Evolutionary conservation across 768 basidiomycete species (phyloP).

Genomic region (Lyophyllum decastes): DNA sequence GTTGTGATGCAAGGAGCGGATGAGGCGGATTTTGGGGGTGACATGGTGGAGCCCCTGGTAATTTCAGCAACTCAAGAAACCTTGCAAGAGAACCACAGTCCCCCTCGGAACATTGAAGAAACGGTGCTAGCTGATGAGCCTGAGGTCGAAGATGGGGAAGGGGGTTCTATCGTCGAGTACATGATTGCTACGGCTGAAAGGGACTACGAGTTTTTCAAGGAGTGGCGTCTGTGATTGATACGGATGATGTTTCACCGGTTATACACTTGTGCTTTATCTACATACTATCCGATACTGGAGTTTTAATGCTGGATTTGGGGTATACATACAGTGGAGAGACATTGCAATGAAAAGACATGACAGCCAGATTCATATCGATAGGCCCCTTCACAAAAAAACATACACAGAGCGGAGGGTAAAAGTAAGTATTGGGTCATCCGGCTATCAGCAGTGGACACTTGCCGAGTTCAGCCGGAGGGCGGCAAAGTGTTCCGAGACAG

Average conservation of each 20-base stretch:
- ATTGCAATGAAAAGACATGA: neutral
- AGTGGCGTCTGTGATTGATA: slow-evolving; percentile 60
- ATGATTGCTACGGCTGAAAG: slow-evolving; percentile 70
- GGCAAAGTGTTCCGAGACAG: no score
- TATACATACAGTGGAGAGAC: neutral
- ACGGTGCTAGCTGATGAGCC: slow-evolving; percentile 35
- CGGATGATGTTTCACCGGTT: neutral
- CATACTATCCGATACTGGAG: slow-evolving; percentile 1
- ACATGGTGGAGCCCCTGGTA: slow-evolving; percentile 26
- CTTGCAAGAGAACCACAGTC: slow-evolving; percentile 4
- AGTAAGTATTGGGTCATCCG: no score
- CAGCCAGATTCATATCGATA: no score
- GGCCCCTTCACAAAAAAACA: no score
- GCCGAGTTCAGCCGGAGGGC: no score
- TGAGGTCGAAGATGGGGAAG: slow-evolving; percentile 50
- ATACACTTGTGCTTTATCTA: neutral
- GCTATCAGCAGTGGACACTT: no score
- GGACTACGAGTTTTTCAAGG: slow-evolving; percentile 71
- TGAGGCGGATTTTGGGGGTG: slow-evolving; percentile 75
- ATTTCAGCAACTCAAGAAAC: slow-evolving; percentile 15
- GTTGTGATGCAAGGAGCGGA: slow-evolving; percentile 75
- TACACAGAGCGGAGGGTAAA: no score
- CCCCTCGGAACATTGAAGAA: slow-evolving; percentile 24
- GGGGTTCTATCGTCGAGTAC: slow-evolving; percentile 80
- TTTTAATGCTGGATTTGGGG: neutral